These are phyloP conservation scores for Galeopsis tetrahit DNA, from an alignment of 257 asterid genomes.

Conservation along the genomic window DNA sequence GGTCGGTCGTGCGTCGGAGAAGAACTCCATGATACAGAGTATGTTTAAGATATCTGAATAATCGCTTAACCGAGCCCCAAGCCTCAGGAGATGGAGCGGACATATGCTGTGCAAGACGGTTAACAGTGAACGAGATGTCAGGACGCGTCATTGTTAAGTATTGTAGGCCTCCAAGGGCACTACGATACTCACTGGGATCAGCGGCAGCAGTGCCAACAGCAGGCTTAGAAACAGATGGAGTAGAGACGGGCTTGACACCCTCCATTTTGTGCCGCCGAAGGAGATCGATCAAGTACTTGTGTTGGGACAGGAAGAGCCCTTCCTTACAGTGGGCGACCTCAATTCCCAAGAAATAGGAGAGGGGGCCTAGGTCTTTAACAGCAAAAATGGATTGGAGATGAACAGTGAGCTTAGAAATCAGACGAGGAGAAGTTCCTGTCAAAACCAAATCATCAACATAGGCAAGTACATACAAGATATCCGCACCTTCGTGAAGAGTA, in stretches of 20 bases:
- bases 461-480: not conserved
- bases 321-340: not conserved
- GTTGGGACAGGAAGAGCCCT: not conserved
- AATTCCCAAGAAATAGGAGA: not conserved
- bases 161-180: not conserved
- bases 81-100: not conserved
- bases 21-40: not conserved
- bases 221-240: not conserved
- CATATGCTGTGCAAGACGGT: not conserved
- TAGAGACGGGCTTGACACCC: not conserved
- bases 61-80: not conserved
- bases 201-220: too few species aligned
- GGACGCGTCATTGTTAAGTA: not conserved
- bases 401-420: too few species aligned
- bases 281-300: not conserved
- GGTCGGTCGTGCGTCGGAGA: not conserved
- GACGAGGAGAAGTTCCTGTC: not conserved
- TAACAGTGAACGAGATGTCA: not conserved
- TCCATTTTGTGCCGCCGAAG: not conserved
- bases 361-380: not conserved
- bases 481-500: not conserved
- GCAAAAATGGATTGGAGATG: not conserved
- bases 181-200: not conserved
- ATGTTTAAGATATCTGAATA: not conserved
- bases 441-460: not conserved